phyloP scores from a whole-genome alignment of 2,329 filamentous ascomycete genomes.

The Atkinsonella texensis region DNA sequence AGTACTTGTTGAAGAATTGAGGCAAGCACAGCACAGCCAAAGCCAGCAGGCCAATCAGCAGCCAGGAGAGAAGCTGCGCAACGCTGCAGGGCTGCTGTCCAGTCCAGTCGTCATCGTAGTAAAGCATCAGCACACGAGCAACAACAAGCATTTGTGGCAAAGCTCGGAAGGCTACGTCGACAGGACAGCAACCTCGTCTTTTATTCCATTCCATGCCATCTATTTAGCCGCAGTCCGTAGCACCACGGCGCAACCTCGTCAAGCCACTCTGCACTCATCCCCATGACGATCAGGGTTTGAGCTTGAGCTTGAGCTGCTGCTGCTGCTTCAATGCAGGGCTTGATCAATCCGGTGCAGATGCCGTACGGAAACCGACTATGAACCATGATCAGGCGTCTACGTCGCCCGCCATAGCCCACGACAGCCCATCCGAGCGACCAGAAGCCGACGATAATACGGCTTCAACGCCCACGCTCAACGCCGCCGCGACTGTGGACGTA shows the following conservation, averaged over 20 bases:
- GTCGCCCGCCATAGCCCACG: conserved; percentile 23
- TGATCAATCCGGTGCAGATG: conserved; percentile 19
- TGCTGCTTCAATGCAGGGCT: conserved; percentile 20
- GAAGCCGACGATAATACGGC: neutral
- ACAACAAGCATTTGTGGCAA: neutral
- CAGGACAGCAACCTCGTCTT: neutral
- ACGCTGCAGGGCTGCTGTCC: neutral
- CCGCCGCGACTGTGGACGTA: neutral
- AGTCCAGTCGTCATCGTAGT: too few species aligned
- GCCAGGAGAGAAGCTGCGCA: neutral
- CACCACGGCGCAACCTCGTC: neutral
- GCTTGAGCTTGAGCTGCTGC: conserved; percentile 7
- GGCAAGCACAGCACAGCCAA: neutral
- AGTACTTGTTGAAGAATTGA: too few species aligned
- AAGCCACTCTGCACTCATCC: conserved; percentile 7
- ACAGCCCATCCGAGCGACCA: conserved; percentile 8
- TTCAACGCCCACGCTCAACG: neutral
- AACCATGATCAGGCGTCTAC: conserved; percentile 36
- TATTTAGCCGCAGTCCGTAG: neutral
- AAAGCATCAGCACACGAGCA: neutral
- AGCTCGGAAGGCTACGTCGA: neutral
- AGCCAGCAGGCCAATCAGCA: neutral
- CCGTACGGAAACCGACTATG: conserved; percentile 30
- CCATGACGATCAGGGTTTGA: conserved; percentile 13
- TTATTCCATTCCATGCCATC: neutral